Conservation (phyloP, 345 rosid species). For the Firmiana major region DNA sequence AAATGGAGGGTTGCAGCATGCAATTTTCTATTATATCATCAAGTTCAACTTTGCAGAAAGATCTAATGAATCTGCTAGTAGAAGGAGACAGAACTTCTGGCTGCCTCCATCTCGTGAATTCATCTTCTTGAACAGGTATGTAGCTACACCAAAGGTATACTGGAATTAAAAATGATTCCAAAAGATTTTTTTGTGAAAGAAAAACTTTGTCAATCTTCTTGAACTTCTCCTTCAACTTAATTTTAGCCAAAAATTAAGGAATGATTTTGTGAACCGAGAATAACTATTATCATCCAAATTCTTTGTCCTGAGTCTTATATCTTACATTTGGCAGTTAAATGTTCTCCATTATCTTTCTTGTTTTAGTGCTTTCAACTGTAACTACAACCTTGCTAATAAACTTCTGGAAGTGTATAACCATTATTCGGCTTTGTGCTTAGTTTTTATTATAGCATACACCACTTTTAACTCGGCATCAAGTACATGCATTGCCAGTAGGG, state of each 20-base stretch:
- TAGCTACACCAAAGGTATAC: background rate
- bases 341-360: background rate
- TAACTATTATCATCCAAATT: background rate
- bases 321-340: background rate
- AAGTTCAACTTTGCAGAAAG: background rate
- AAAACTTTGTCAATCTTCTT: background rate
- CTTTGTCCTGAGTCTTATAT: background rate
- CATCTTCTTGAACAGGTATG: slow-evolving; percentile 29
- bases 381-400: background rate
- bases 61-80: background rate
- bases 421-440: background rate
- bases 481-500: background rate
- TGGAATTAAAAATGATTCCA: background rate
- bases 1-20: background rate
- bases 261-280: background rate
- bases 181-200: background rate
- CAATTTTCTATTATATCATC: background rate
- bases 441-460: background rate
- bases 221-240: background rate
- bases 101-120: background rate
- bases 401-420: background rate
- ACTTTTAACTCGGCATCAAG: background rate
- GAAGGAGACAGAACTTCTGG: background rate
- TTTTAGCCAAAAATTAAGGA: background rate
- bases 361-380: background rate